Evolutionary conservation across 352 stramenopile genomes (phyloP), one percentile per base, ranked within the genome.

Genomic region (Phytopythium chamaehyphon): DNA sequence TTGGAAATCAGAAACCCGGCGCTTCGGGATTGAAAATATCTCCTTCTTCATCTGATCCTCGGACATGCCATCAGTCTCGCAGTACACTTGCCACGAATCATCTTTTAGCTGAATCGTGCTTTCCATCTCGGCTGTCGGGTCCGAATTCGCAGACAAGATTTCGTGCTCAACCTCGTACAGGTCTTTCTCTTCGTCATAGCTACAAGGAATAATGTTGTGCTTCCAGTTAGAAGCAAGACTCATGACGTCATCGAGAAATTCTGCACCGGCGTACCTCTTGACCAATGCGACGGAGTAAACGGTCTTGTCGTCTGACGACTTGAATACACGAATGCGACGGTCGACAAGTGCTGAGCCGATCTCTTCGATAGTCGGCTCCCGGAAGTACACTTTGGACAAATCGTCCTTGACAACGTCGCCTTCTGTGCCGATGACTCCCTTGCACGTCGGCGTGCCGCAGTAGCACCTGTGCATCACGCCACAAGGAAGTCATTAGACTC

Each of bases 11-110:
- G 47, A 53, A 15, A 53, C 16, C 6, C 47, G 33, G 1, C 74
- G 75, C 21, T 69, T 94, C 22, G 84, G 84, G 48, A 94, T 94
- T 9, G 79, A 83, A 55, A 94, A 94, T 31, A 94, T 70, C 7
- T 59, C 53, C n/a, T 77, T 63, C 10, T 62, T 63, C 14, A 76
- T 70, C 44, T 88, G 67, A 3, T 90, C 76, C 16, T 79, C 66
- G 1, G 70, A 78, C 37, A 86, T 40, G 1, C 70, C 72, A 16
- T 66, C 61, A 2, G 83, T 54, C 14, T 76, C 66, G 36, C 81
- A 67, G 54, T 88, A 94, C 1, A 94, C 26, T n/a, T 94, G 81
- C 78, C 82, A 93, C 4, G 66, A 65, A 24, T 71, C 64, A 18
- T 73, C 66, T 19, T 70, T 62, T 4, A 78, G 57, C 14, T 59